These are phyloP conservation scores for Solanum bukasovii DNA, from an alignment of 257 asterid genomes.

Conservation along the genomic window DNA sequence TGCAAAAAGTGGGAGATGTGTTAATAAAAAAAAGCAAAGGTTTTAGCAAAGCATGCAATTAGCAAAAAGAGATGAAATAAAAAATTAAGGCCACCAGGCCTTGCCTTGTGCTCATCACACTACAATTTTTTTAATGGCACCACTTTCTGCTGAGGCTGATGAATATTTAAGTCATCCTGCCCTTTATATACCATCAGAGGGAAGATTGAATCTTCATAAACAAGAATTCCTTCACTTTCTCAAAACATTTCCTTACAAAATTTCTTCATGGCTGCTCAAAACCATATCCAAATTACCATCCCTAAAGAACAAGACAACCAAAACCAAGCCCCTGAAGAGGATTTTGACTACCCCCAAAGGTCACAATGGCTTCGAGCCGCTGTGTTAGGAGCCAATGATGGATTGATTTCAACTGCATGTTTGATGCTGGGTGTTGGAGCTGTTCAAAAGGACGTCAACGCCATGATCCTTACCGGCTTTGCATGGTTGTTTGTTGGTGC, in stretches of 20 bases:
- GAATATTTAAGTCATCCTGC: neutral
- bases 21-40: neutral
- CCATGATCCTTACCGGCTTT: constrained; percentile 50
- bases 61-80: neutral
- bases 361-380: constrained; percentile 70
- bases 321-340: constrained; percentile 17
- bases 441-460: constrained; percentile 30
- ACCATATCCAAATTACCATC: constrained; percentile 23
- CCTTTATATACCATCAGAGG: constrained; percentile 20
- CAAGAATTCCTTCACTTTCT: neutral
- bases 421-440: constrained; percentile 74
- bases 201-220: neutral
- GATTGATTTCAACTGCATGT: constrained; percentile 51
- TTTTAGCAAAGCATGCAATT: neutral
- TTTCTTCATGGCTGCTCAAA: constrained; percentile 33
- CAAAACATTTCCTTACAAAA: neutral
- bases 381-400: constrained; percentile 63
- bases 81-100: constrained; percentile 7
- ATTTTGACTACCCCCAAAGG: constrained; percentile 41
- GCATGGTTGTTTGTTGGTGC: constrained; percentile 61
- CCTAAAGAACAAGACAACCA: constrained; percentile 6
- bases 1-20: neutral
- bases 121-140: neutral
- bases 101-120: constrained; percentile 28
- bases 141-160: neutral